A percentile compares a stretch with the other conserved stretches of the same genome.
These are phyloP conservation scores for Plasmodium billcollinsi DNA, from an alignment of 169 alveolate genomes.

Conservation along the genomic window DNA sequence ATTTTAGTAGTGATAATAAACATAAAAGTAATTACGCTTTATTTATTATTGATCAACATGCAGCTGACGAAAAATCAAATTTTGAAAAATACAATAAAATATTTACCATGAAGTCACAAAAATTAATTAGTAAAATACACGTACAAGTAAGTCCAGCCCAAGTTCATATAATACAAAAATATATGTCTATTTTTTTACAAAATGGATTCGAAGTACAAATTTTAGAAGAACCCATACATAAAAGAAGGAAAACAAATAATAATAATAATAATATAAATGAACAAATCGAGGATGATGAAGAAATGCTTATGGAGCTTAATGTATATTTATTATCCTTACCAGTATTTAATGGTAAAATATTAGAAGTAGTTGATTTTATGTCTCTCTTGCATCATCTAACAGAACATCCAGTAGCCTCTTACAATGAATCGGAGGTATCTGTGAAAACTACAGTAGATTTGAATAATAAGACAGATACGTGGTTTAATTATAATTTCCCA, in stretches of 20 bases:
- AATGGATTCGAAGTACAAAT: conserved; percentile 89
- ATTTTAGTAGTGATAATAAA: neutral
- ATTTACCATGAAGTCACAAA: conserved; percentile 90
- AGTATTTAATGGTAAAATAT: conserved; percentile 75
- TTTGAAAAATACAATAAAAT: conserved; percentile 89
- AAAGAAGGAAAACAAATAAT: conserved; percentile 34
- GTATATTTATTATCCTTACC: conserved; percentile 78
- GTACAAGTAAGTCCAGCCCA: conserved; percentile 92
- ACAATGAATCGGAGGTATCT: conserved; percentile 8
- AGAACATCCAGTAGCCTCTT: conserved; percentile 36
- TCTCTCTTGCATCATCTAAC: conserved; percentile 52
- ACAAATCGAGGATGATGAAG: conserved; percentile 13
- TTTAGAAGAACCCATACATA: conserved; percentile 38
- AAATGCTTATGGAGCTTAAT: conserved; percentile 41
- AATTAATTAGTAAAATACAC: conserved; percentile 92
- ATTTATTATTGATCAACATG: conserved; percentile 98
- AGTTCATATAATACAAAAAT: conserved; percentile 80
- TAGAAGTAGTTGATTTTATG: conserved; percentile 74
- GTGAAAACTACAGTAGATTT: conserved; percentile 3
- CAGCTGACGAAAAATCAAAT: conserved; percentile 97
- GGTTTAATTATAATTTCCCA: conserved; percentile 69
- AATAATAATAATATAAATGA: neutral
- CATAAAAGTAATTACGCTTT: conserved; percentile 82
- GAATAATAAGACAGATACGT: conserved; percentile 28
- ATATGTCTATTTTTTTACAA: conserved; percentile 86